Evolutionary conservation across 2,329 filamentous ascomycete genomes (phyloP).

Genomic region (Botrytis fabae): DNA sequence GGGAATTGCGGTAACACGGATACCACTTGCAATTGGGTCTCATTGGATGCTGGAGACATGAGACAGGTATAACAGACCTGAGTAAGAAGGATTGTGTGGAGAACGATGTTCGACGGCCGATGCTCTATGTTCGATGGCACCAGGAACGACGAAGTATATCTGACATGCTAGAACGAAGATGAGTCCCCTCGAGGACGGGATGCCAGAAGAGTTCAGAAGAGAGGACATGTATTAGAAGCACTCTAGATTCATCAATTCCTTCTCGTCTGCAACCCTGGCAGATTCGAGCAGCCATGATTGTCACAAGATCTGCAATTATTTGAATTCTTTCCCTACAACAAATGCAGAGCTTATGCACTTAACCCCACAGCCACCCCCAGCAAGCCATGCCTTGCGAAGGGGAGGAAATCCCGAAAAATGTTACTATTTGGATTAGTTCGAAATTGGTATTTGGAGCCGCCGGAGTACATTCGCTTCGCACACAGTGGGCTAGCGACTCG

Average conservation of each 20-base stretch:
- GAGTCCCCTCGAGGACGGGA: background rate
- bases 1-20: slow-evolving; percentile 1
- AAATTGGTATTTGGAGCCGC: slow-evolving; percentile 3
- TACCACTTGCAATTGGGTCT: background rate
- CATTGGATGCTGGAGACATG: background rate
- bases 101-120: background rate
- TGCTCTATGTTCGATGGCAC: background rate
- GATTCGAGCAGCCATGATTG: background rate
- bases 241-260: background rate
- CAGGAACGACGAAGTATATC: background rate
- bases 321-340: background rate
- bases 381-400: background rate
- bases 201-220: background rate
- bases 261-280: slow-evolving; percentile 1
- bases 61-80: background rate
- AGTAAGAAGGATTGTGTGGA: background rate
- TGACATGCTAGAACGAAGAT: background rate
- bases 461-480: slow-evolving; percentile 4
- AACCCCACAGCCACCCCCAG: slow-evolving; percentile 9
- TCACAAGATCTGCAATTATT: slow-evolving; percentile 15
- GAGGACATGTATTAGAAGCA: background rate
- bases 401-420: background rate
- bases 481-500: slow-evolving; percentile 1
- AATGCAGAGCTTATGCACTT: slow-evolving; percentile 6
- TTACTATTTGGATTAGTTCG: background rate